phyloP scores from a whole-genome alignment of 2,329 filamentous ascomycete species.

The Cytospora paraplurivora region DNA sequence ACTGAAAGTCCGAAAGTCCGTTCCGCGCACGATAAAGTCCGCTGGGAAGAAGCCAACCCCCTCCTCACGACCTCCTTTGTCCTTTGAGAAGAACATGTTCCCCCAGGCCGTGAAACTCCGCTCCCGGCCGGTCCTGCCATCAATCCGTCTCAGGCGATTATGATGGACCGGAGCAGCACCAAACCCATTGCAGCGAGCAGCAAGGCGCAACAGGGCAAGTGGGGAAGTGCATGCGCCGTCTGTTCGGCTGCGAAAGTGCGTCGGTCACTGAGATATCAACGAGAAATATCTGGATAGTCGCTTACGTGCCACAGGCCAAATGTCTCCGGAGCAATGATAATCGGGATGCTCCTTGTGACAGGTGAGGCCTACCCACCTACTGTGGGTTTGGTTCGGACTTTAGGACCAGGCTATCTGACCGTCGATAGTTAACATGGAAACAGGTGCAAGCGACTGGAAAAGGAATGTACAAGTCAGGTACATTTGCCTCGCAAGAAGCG shows the following conservation, averaged over 20 bases:
- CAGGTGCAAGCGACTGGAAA: constrained; percentile 52
- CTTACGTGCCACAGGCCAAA: constrained; percentile 22
- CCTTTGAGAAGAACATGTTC: neutral
- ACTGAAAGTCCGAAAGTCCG: neutral
- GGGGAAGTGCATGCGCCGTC: constrained; percentile 27
- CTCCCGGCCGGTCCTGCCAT: neutral
- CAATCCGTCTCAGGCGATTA: neutral
- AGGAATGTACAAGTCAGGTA: constrained; percentile 50
- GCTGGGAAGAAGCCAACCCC: neutral
- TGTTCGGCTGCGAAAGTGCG: constrained; percentile 28
- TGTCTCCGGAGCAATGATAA: constrained; percentile 20
- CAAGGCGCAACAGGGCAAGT: constrained; percentile 22
- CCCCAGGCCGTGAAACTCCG: neutral
- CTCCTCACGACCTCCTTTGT: neutral
- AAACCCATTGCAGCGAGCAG: constrained; percentile 18
- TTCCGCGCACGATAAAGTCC: neutral
- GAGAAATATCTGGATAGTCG: neutral
- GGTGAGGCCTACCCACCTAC: constrained; percentile 34
- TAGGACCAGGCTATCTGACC: neutral
- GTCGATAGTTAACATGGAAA: too few species aligned
- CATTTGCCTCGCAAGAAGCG: constrained; percentile 55
- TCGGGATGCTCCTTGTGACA: constrained; percentile 27
- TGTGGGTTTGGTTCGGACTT: neutral
- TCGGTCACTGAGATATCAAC: too few species aligned
- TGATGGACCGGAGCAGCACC: constrained; percentile 13